Conservation (phyloP, 345 rosid genomes). For the Eucalyptus caleyi region DNA sequence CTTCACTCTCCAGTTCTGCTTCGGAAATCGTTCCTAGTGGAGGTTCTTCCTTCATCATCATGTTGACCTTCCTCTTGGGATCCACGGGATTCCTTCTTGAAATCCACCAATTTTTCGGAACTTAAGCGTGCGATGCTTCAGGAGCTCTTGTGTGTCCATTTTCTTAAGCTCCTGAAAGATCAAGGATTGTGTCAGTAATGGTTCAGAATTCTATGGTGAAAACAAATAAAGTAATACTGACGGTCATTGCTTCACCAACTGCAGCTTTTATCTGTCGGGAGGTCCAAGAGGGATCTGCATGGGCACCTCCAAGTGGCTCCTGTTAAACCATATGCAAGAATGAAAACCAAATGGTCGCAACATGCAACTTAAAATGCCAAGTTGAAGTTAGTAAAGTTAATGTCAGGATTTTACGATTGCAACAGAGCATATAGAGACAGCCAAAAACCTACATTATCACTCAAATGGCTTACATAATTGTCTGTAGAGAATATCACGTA, state of each 20-base stretch:
- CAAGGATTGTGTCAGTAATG: background rate
- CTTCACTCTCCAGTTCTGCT: constrained; percentile 48
- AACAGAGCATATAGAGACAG: background rate
- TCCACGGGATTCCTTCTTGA: constrained; percentile 52
- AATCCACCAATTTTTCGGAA: constrained; percentile 80
- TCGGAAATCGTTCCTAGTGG: constrained; percentile 20
- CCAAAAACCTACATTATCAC: background rate
- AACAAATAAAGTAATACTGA: constrained; percentile 23
- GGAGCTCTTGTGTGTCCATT: constrained; percentile 55
- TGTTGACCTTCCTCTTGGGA: constrained; percentile 48
- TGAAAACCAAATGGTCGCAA: background rate
- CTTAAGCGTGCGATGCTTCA: constrained; percentile 66
- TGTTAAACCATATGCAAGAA: constrained; percentile 5
- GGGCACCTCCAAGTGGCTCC: constrained; percentile 98
- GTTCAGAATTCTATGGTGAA: background rate
- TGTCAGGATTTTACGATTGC: background rate
- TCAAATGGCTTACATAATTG: background rate
- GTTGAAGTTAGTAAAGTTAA: background rate
- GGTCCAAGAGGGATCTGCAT: constrained; percentile 85
- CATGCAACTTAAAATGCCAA: background rate
- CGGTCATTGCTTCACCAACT: constrained; percentile 68
- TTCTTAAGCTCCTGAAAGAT: constrained; percentile 50
- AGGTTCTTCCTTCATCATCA: constrained; percentile 56
- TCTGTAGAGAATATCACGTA: background rate
- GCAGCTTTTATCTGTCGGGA: constrained; percentile 79